phyloP scores from a whole-genome alignment of 495 filamentous ascomycete genomes.

The Penicillium diatomitis region DNA sequence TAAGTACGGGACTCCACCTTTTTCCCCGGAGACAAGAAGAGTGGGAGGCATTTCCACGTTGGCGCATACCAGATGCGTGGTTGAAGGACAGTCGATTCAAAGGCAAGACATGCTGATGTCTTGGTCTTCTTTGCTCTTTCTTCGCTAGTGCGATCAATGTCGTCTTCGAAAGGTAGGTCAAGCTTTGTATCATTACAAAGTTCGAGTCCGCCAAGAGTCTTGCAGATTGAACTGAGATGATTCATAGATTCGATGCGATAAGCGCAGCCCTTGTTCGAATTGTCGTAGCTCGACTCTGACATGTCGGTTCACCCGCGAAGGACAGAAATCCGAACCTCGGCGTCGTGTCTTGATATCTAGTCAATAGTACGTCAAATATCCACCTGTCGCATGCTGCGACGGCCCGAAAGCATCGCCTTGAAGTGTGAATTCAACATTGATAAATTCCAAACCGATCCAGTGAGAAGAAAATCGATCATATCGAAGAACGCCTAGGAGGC shows the following conservation, averaged over 20 bases:
- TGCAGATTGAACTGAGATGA: not conserved
- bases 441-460: conserved; percentile 20
- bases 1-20: conserved; percentile 17
- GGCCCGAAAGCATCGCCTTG: too few relatives aligned
- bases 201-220: too few relatives aligned
- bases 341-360: conserved; percentile 59
- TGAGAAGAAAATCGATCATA: conserved; percentile 60
- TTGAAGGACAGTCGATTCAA: too few relatives aligned
- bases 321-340: conserved; percentile 48
- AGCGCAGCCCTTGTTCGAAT: conserved; percentile 37
- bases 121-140: too few relatives aligned
- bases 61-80: too few relatives aligned
- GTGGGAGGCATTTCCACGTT: too few relatives aligned
- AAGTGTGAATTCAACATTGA: not conserved
- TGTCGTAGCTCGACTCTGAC: conserved; percentile 34
- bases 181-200: not conserved
- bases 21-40: not conserved
- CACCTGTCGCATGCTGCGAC: too few relatives aligned
- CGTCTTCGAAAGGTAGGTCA: conserved; percentile 42
- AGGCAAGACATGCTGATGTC: too few relatives aligned
- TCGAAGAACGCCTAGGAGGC: conserved; percentile 50
- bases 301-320: conserved; percentile 51
- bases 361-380: conserved; percentile 47
- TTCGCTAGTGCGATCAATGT: conserved; percentile 38
- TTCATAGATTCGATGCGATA: conserved; percentile 37